Evolutionary conservation across 192 early-diverging fungal species (phyloP).

Genomic region (Jimgerdemannia flammicorona): DNA sequence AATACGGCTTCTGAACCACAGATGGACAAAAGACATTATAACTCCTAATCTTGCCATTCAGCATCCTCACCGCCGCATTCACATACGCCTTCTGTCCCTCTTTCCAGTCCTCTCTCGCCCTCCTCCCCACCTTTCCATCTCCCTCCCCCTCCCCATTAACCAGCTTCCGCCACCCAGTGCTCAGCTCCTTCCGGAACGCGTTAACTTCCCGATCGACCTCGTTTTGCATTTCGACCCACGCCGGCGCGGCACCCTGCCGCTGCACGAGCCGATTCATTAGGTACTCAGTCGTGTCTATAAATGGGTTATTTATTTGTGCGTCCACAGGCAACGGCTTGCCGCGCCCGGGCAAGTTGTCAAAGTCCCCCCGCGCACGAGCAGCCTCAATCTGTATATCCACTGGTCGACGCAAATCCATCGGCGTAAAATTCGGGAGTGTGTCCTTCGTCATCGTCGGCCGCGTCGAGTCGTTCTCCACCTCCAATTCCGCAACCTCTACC

Average conservation of each 20-base stretch:
- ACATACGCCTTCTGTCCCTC: slow-evolving; percentile 8
- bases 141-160: neutral
- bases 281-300: slow-evolving; percentile 26
- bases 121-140: neutral
- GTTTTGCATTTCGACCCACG: slow-evolving; percentile 23
- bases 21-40: slow-evolving; percentile 28
- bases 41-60: slow-evolving; percentile 19
- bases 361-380: slow-evolving; percentile 18
- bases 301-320: slow-evolving; percentile 17
- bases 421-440: slow-evolving; percentile 1
- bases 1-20: slow-evolving; percentile 11
- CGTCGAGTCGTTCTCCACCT: neutral
- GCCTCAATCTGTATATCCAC: slow-evolving; percentile 22
- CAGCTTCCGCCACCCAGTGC: slow-evolving; percentile 8
- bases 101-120: slow-evolving; percentile 1
- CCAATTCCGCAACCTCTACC: too few relatives aligned
- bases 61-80: slow-evolving; percentile 1
- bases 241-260: slow-evolving; percentile 22
- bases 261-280: slow-evolving; percentile 25
- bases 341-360: slow-evolving; percentile 18
- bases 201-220: slow-evolving; percentile 18
- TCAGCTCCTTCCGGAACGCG: slow-evolving; percentile 3
- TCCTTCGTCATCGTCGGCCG: neutral
- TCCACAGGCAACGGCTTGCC: slow-evolving; percentile 22
- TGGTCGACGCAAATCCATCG: slow-evolving; percentile 6